Conservation (phyloP, 106 monocot genomes). For the Acanthochlamys bracteata region DNA sequence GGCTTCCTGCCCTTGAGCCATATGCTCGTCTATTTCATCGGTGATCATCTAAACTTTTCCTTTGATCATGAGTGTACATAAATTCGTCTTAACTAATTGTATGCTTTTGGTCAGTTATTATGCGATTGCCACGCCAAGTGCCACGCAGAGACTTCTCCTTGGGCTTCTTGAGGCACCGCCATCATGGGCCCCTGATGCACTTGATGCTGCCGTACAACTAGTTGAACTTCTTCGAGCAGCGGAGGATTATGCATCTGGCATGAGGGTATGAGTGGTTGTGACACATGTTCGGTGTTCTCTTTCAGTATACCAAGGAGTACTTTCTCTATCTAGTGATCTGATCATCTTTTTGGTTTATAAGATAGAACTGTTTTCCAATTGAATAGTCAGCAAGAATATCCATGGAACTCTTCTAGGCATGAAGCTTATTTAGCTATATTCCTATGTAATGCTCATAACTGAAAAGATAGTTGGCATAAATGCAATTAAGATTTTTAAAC, state of each 20-base stretch:
- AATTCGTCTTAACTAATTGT: background rate
- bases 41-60: constrained; percentile 19
- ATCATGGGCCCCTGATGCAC: constrained; percentile 99
- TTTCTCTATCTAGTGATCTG: background rate
- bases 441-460: no score
- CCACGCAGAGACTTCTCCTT: constrained; percentile 90
- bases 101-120: constrained; percentile 59
- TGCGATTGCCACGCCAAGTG: constrained; percentile 98
- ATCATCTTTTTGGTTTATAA: background rate
- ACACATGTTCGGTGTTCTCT: background rate
- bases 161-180: constrained; percentile 99
- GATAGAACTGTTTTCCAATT: no score
- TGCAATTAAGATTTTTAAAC: no score
- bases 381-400: no score
- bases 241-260: constrained; percentile 90
- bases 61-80: background rate
- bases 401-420: no score
- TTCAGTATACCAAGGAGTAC: no score
- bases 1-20: constrained; percentile 89
- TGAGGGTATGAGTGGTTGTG: constrained; percentile 47
- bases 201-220: constrained; percentile 97
- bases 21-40: constrained; percentile 95
- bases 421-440: no score
- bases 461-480: no score
- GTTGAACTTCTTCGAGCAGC: constrained; percentile 97